Evolutionary conservation across 495 filamentous ascomycete genomes (phyloP), one percentile per base, ranked within the genome.

Genomic region (Tuber microsphaerosporum): DNA sequence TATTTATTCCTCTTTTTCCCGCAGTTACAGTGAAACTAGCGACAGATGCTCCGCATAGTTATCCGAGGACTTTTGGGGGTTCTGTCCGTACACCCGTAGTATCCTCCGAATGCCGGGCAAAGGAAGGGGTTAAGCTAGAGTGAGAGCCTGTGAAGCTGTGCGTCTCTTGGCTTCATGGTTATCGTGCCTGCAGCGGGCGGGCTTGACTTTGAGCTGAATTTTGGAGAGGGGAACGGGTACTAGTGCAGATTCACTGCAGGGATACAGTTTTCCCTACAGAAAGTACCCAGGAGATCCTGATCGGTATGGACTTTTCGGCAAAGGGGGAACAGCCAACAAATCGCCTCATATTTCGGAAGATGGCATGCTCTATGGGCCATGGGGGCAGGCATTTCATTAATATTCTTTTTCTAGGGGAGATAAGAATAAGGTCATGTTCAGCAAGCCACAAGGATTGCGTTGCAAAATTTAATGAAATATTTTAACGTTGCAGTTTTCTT

Each of bases 1-100:
- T 75, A 37, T 68, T 74, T 75, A 71, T 72, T 79, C 71, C 71
- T 75, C 69, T 77, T 72, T 79, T 65, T 77, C 73, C 71, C 78
- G 65, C 56, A 0, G 14, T 6, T 65, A 34, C 26, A 31, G n/a
- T 31, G 48, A 22, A 56, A 56, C 48, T 56, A 19, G 56, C 31
- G 72, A 70, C 61, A 45, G 31, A 65, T 17, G 56, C 26, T 34
- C 31, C 31, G 56, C 31, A 65, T 65, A 65, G 34, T 65, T 65
- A 4, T 34, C 56, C 56, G 56, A 17, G 26, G 26, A 65, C 26
- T 12, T 26, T 65, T 8, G 26, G 2, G 56, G 56, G 56, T 65
- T 65, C 26, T 65, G 3, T 26, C 4, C 7, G 26, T 16, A 26
- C 56, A 65, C 1, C 70, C 65, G 77, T 71, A 71, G 75, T 75